Percentiles rank a stretch among this genome's conserved stretches.
These are phyloP conservation scores for Perkinsus olseni DNA, from an alignment of 169 alveolate genomes.

Conservation along the genomic window DNA sequence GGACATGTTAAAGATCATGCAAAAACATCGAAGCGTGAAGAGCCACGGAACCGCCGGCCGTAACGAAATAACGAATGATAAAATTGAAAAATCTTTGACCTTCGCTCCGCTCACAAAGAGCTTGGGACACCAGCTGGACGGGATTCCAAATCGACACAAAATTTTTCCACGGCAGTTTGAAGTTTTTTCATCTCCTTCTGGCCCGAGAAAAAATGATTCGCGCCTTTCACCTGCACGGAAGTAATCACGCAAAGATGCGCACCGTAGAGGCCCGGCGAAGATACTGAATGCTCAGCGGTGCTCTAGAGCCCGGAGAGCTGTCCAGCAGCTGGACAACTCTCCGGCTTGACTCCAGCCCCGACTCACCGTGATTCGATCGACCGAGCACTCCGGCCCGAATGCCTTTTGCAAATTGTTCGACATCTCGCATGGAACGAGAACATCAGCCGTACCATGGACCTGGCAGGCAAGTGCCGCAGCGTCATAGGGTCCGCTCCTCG, in stretches of 20 bases:
- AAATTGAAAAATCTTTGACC: too few species aligned
- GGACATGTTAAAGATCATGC: too few species aligned
- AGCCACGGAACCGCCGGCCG: too few species aligned
- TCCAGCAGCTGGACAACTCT: too few species aligned
- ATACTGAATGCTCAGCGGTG: not conserved
- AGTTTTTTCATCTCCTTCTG: not conserved
- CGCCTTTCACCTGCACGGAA: not conserved
- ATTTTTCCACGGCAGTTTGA: not conserved
- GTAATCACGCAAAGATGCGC: not conserved
- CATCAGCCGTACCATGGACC: not conserved
- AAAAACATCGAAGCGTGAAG: too few species aligned
- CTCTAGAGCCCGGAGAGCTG: too few species aligned
- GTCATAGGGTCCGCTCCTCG: too few species aligned
- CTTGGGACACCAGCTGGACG: not conserved
- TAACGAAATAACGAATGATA: too few species aligned
- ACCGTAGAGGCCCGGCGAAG: not conserved
- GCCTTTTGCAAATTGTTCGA: not conserved
- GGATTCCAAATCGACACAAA: not conserved
- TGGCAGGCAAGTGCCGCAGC: too few species aligned
- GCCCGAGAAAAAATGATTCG: not conserved
- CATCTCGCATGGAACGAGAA: not conserved
- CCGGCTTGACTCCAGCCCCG: too few species aligned
- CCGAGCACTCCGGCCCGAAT: not conserved
- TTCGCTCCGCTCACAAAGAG: not conserved
- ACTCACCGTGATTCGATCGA: not conserved